These are phyloP conservation scores for Boletus pseudopeckii DNA, from an alignment of 768 basidiomycete species.

Conservation along the genomic window DNA sequence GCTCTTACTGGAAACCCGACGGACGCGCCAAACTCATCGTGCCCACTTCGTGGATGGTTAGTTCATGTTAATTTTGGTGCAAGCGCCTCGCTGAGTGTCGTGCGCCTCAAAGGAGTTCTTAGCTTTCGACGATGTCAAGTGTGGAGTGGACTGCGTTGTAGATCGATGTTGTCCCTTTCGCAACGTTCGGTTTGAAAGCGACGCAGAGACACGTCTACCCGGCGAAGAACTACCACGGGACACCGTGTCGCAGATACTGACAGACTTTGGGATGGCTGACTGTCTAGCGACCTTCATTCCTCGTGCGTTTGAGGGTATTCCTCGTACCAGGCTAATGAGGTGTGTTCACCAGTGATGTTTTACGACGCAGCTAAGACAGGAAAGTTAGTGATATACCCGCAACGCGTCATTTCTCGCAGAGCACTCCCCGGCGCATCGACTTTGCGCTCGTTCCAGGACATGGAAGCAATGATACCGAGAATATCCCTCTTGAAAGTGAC, in stretches of 20 bases:
- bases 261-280: neutral
- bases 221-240: slow-evolving; percentile 11
- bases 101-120: slow-evolving; percentile 7
- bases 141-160: neutral
- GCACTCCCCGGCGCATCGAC: neutral
- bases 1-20: slow-evolving; percentile 20
- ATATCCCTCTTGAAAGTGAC: neutral
- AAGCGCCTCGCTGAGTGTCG: neutral
- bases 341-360: neutral
- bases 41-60: slow-evolving; percentile 26
- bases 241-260: slow-evolving; percentile 11
- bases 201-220: neutral
- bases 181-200: slow-evolving; percentile 16
- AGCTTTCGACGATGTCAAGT: neutral
- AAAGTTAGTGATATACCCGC: slow-evolving; percentile 6
- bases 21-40: slow-evolving; percentile 16
- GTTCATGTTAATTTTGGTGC: neutral
- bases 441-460: slow-evolving; percentile 14
- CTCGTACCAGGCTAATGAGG: slow-evolving; percentile 17
- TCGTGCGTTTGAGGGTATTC: slow-evolving; percentile 15
- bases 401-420: neutral
- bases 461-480: neutral
- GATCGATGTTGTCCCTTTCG: slow-evolving; percentile 14
- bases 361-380: slow-evolving; percentile 1
- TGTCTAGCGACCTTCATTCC: slow-evolving; percentile 7